Conservation (phyloP, 257 asterid species). For the Lycium barbarum region DNA sequence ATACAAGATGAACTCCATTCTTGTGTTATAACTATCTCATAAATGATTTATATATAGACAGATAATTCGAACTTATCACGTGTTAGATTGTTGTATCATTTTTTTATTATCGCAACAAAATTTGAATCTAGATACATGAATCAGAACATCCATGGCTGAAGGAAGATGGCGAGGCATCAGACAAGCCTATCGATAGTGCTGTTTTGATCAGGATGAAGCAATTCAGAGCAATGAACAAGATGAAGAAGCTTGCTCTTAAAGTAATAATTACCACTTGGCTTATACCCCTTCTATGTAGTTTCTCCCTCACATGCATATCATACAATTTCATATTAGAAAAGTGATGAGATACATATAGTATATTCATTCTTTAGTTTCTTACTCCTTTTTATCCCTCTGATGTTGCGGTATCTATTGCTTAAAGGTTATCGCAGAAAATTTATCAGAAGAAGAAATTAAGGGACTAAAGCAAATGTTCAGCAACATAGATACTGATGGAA, state of each 20-base stretch:
- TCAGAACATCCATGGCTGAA: slow-evolving; percentile 97
- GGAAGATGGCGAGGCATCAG: slow-evolving; percentile 91
- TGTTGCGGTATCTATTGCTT: slow-evolving; percentile 32
- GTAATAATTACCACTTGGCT: slow-evolving; percentile 36
- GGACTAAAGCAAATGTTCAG: slow-evolving; percentile 79
- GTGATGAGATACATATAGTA: background rate
- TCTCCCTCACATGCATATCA: background rate
- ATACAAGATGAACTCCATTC: background rate
- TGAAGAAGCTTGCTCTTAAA: slow-evolving; percentile 89
- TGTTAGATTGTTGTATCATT: background rate
- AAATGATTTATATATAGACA: background rate
- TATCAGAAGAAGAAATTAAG: slow-evolving; percentile 83
- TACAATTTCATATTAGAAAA: background rate
- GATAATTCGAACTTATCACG: background rate
- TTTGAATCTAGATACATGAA: slow-evolving; percentile 25
- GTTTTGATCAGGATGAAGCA: slow-evolving; percentile 89
- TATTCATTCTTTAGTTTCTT: background rate
- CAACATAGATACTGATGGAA: slow-evolving; percentile 89
- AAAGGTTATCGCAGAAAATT: slow-evolving; percentile 85
- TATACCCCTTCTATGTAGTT: background rate
- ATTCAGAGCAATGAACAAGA: slow-evolving; percentile 91
- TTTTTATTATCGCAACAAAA: background rate
- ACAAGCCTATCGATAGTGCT: slow-evolving; percentile 78
- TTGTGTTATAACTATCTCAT: background rate
- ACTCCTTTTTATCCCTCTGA: background rate